Evolutionary conservation across 2,329 filamentous ascomycete genomes (phyloP), one percentile per base, ranked within the genome.

Genomic region (Onygena corvina): DNA sequence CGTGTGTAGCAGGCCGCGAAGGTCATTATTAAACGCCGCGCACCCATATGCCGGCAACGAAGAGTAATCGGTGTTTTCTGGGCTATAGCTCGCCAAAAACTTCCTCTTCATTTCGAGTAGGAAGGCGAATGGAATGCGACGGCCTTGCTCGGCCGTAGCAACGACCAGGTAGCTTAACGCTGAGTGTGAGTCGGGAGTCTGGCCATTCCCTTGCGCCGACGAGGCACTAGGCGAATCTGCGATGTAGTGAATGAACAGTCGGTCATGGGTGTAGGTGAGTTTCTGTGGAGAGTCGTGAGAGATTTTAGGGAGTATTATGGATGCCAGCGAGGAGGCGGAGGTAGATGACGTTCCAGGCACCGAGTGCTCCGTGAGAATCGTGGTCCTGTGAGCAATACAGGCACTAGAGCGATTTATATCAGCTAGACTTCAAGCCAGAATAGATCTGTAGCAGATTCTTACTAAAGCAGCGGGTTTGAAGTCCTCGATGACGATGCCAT

Each of bases 221-320:
- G 71, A 61, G 82, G 77, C 59, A 77, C 81, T 82, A 7, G 87
- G 82, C 0, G 87, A 81, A 63, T 92, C 85, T 61, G 89, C 79
- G 63, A 96, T 84, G 74, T 94, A 95, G 76, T 98, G 90, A 67
- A 96, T 92, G 74, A 92, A 87, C 67, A 93, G 82, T 52, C 82
- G 75, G 69, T 88, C 85, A 68, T 95, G 88, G 34, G 87, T 93
- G 72, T 94, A 95, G 49, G 90, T 96, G 57, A 94, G 79, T 70
- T 95, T 95, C 63, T 94, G 81, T 1, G 88, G 76, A 25, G 76
- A 72, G 55, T 74, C 70, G 71, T 98, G 92, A 50, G 77, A 76
- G 73, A 98, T 94, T 67, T 94, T 94, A 51, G 93, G 92, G 38
- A 98, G 86, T 71, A 98, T 88, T 59, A 95, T 75, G 38, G 88